Evolutionary conservation across 306 rosid species (phyloP).

Genomic region (Cicer cuneatum): DNA sequence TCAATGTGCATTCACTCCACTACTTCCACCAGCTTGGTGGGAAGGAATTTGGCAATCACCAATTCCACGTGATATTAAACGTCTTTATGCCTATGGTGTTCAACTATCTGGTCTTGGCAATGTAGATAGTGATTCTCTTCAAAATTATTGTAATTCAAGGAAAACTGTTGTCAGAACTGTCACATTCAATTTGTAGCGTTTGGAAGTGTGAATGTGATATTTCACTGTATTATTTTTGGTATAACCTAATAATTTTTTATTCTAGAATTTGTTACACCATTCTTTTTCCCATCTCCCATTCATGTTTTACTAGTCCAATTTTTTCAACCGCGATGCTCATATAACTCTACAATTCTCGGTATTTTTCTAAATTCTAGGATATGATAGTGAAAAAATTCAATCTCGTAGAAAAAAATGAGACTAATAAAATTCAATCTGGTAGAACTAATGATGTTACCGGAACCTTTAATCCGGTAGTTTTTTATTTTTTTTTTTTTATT

Average conservation of each 20-base stretch:
- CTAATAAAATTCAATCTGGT: no score
- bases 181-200: conserved; percentile 60
- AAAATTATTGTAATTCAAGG: conserved; percentile 64
- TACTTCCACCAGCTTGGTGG: conserved; percentile 97
- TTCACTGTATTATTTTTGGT: conserved; percentile 36
- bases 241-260: conserved; percentile 38
- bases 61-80: conserved; percentile 65
- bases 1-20: conserved; percentile 87
- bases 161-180: conserved; percentile 66
- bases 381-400: no score
- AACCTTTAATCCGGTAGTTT: no score
- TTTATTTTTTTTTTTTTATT: no score
- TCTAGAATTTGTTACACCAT: conserved; percentile 37
- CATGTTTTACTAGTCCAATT: not conserved
- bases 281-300: not conserved
- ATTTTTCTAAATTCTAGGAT: no score
- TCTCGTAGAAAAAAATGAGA: no score
- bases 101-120: conserved; percentile 67
- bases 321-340: not conserved
- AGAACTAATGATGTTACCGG: no score
- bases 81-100: conserved; percentile 73
- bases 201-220: conserved; percentile 5
- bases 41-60: conserved; percentile 96
- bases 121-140: conserved; percentile 60
- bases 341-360: no score